Evolutionary conservation across 2,329 filamentous ascomycete species (phyloP).

Genomic region (Botryosphaeria dothidea): DNA sequence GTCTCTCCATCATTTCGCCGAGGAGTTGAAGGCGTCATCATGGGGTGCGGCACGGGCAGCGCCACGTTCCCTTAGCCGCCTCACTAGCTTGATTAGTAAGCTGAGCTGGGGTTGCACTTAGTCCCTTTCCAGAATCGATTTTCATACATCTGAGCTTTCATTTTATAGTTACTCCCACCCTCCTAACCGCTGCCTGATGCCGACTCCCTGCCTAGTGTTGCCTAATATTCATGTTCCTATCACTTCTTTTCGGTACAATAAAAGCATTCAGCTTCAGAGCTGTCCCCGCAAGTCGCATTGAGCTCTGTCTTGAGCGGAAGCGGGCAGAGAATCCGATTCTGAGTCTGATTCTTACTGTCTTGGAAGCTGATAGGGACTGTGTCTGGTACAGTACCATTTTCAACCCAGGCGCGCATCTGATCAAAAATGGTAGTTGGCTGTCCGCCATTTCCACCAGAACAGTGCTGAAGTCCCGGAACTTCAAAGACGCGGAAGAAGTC

Average conservation of each 20-base stretch:
- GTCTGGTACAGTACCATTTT: conserved; percentile 28
- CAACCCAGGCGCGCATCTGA: conserved; percentile 32
- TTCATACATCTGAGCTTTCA: too few relatives aligned
- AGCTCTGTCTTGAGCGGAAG: conserved; percentile 22
- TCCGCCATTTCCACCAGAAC: conserved; percentile 26
- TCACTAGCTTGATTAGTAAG: too few relatives aligned
- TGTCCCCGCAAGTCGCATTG: neutral
- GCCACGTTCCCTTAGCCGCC: too few relatives aligned
- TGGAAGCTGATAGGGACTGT: conserved; percentile 22
- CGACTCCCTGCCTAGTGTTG: too few relatives aligned
- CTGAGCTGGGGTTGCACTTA: too few relatives aligned
- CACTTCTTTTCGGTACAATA: neutral
- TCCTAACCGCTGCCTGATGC: too few relatives aligned
- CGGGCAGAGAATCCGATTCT: conserved; percentile 24
- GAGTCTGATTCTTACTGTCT: conserved; percentile 11
- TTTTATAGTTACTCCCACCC: too few relatives aligned
- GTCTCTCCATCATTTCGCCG: too few relatives aligned
- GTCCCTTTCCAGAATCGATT: too few relatives aligned
- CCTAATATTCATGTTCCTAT: too few relatives aligned
- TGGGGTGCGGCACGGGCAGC: too few relatives aligned
- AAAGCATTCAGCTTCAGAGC: neutral
- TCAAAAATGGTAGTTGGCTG: conserved; percentile 25
- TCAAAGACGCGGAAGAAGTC: conserved; percentile 35
- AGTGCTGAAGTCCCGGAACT: conserved; percentile 32
- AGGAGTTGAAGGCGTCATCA: too few relatives aligned